Evolutionary conservation across 208 protist genomes (phyloP), one percentile per base, ranked within the genome.

Genomic region (Vickermania spadyakhi): DNA sequence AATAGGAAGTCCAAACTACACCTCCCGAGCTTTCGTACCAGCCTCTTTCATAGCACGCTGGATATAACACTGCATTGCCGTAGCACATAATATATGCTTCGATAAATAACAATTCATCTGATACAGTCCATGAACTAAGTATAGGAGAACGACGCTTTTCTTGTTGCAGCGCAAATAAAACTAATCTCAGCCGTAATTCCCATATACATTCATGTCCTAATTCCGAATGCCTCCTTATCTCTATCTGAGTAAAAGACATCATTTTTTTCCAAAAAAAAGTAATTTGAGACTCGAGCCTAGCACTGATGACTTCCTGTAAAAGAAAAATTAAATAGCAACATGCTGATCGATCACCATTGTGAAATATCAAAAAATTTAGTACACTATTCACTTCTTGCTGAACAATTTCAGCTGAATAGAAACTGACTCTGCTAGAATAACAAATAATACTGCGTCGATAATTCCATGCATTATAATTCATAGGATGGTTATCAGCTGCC

Each of bases 381-480:
- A 65, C 3, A 7, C 7, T 13, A 2, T 51, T 28, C 7, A 22
- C 3, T 30, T 18, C 21, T 31, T 23, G 26, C 0, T 25, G 28
- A 28, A 26, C 14, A 4, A 21, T 28, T 1, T 11, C 22, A 3
- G n/a, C n/a, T n/a, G n/a, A n/a, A 7, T 29, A n/a, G 21, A 3
- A 41, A 11, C 27, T 1, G 3, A 13, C 3, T 27, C 25, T 13
- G 27, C 5, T 22, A 27, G 0, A 28, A 52, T 2, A 23, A 66
- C 7, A 28, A 25, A 55, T 52, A 25, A 2, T 61, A 52, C 13
- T 28, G 36, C 86, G 72, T 1, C 77, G 74, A 29, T 89, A 89
- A 0, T 88, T 75, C 81, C 83, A 94, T 1, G 79, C 84, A 57
- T 89, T 88, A 73, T 91, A 94, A 62, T 94, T 94, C 77, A 91